Conservation (phyloP, 768 basidiomycete genomes). For the Russula sp. region DNA sequence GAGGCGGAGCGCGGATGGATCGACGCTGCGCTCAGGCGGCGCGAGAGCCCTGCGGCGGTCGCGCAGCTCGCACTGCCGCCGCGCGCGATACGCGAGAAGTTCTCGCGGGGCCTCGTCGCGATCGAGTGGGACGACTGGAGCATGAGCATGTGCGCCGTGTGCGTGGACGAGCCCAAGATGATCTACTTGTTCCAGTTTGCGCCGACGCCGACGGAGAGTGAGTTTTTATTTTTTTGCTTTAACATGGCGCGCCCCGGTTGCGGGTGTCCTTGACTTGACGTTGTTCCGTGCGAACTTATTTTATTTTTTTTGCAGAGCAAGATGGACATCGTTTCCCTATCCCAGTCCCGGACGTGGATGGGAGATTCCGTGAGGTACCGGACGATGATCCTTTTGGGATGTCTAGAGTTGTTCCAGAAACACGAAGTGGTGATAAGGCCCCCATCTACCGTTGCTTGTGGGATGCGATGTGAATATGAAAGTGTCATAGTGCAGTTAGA, state of each 20-base stretch:
- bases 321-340: constrained; percentile 22
- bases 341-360: constrained; percentile 21
- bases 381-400: constrained; percentile 4
- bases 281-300: background rate
- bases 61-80: constrained; percentile 16
- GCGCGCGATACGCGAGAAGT: constrained; percentile 13
- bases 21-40: constrained; percentile 9
- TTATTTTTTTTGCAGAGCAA: constrained; percentile 5
- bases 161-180: constrained; percentile 13
- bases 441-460: background rate
- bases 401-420: background rate
- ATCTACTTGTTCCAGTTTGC: constrained; percentile 23
- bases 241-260: background rate
- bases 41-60: constrained; percentile 17
- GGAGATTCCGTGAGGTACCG: constrained; percentile 16
- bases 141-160: constrained; percentile 18
- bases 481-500: background rate
- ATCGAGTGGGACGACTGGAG: constrained; percentile 24
- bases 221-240: background rate
- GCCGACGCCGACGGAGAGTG: constrained; percentile 22
- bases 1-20: constrained; percentile 24
- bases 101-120: constrained; percentile 10
- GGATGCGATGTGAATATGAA: background rate
- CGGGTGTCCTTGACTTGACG: background rate
- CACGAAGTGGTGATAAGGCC: background rate